A percentile compares a stretch with the other conserved stretches of the same genome.
Conservation (phyloP, 2,329 filamentous ascomycete genomes). For the Aspergillus uvarum region DNA sequence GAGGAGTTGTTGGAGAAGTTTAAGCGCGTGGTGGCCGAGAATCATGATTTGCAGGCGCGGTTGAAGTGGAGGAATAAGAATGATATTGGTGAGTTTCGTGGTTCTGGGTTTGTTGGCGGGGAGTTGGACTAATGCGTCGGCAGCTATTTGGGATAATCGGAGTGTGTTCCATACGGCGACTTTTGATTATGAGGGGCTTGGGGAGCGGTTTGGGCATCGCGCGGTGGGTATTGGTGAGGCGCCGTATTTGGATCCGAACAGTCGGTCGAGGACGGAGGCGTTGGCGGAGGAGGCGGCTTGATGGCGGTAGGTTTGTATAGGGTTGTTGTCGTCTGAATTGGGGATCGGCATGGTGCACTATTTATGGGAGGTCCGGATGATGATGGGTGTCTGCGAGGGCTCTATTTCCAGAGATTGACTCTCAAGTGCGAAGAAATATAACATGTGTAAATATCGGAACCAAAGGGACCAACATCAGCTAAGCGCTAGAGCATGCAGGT, state of each 20-base stretch:
- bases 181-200: slow-evolving; percentile 50
- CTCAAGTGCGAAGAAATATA: no score
- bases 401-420: no score
- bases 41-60: slow-evolving; percentile 53
- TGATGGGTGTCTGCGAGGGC: no score
- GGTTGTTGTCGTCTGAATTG: no score
- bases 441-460: no score
- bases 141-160: slow-evolving; percentile 59
- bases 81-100: slow-evolving; percentile 40
- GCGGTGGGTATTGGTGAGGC: slow-evolving; percentile 55
- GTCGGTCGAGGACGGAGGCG: slow-evolving; percentile 26
- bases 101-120: neutral
- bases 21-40: slow-evolving; percentile 44
- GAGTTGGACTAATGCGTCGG: slow-evolving; percentile 33
- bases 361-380: no score
- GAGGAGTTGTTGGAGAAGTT: slow-evolving; percentile 47
- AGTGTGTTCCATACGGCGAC: slow-evolving; percentile 57
- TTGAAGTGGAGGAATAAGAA: slow-evolving; percentile 52
- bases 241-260: slow-evolving; percentile 53
- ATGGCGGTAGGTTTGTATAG: no score
- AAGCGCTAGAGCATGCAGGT: no score
- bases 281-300: neutral
- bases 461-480: no score
- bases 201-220: slow-evolving; percentile 50
- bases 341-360: no score